Evolutionary conservation across 1,284 basidiomycete genomes (phyloP).

Genomic region (Austroboletus niveus): DNA sequence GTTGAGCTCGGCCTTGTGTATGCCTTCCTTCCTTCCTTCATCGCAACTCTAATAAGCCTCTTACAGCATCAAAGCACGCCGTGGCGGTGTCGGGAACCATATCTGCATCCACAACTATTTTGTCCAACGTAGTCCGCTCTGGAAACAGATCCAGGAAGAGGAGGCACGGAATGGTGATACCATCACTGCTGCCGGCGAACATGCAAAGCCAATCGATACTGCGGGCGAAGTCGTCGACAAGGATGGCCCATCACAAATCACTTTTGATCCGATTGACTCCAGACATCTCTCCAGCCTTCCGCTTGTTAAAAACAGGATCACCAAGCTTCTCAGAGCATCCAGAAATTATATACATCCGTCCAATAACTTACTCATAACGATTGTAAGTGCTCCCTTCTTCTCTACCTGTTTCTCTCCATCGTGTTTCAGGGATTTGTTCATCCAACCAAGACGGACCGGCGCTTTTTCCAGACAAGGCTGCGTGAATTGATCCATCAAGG

Average conservation of each 20-base stretch:
- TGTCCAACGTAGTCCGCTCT: constrained; percentile 65
- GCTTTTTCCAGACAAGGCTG: constrained; percentile 73
- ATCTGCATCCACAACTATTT: constrained; percentile 78
- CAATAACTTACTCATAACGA: constrained; percentile 64
- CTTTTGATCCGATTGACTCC: constrained; percentile 72
- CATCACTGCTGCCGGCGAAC: constrained; percentile 19
- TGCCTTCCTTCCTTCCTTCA: constrained; percentile 25
- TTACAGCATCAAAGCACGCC: constrained; percentile 67
- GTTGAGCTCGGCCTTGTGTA: constrained; percentile 74
- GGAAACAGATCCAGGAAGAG: constrained; percentile 70
- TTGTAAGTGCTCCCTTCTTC: constrained; percentile 46
- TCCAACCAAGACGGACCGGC: constrained; percentile 69
- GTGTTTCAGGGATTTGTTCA: constrained; percentile 61
- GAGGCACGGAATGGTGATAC: constrained; percentile 46
- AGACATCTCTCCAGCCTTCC: constrained; percentile 72
- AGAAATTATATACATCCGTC: constrained; percentile 65
- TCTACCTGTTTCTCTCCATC: constrained; percentile 5
- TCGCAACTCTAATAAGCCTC: constrained; percentile 2
- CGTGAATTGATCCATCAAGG: constrained; percentile 68
- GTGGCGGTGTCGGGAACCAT: constrained; percentile 73
- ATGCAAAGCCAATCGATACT: constrained; percentile 25
- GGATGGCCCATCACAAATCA: constrained; percentile 29
- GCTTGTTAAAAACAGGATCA: constrained; percentile 62
- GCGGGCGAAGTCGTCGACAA: constrained; percentile 31
- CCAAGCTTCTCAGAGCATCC: constrained; percentile 66